phyloP scores from a whole-genome alignment of 345 rosid genomes.

The Eucalyptus regnans region DNA sequence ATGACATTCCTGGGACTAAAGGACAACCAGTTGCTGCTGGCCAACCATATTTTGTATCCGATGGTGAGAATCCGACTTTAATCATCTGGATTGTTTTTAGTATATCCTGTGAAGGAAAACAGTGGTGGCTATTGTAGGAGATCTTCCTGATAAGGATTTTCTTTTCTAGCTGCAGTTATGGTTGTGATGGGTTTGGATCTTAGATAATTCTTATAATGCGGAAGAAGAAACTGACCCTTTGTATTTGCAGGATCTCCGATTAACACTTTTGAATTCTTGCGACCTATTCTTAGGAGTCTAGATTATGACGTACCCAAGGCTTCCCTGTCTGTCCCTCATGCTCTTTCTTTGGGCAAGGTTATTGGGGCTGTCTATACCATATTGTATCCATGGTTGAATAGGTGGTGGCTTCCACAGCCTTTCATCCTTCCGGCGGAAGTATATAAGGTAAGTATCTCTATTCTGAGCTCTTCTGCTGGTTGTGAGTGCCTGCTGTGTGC shows the following conservation, averaged over 20 bases:
- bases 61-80: slow-evolving; percentile 35
- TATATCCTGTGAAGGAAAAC: neutral
- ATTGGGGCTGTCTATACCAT: slow-evolving; percentile 46
- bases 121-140: neutral
- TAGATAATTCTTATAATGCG: neutral
- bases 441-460: slow-evolving; percentile 44
- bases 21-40: slow-evolving; percentile 77
- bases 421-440: slow-evolving; percentile 87
- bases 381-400: slow-evolving; percentile 71
- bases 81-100: neutral
- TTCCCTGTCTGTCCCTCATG: slow-evolving; percentile 41
- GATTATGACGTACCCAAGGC: slow-evolving; percentile 61
- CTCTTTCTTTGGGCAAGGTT: slow-evolving; percentile 47
- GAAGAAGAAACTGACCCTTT: neutral
- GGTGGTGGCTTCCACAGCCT: slow-evolving; percentile 86
- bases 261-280: slow-evolving; percentile 78
- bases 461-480: neutral
- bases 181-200: neutral
- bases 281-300: slow-evolving; percentile 51
- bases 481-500: neutral
- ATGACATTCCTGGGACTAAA: slow-evolving; percentile 66
- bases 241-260: slow-evolving; percentile 56
- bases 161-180: neutral
- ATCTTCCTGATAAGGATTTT: neutral
- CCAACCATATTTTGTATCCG: slow-evolving; percentile 87